Conservation (phyloP, 148 eudicot species). For the Vaccinium myrtillus region DNA sequence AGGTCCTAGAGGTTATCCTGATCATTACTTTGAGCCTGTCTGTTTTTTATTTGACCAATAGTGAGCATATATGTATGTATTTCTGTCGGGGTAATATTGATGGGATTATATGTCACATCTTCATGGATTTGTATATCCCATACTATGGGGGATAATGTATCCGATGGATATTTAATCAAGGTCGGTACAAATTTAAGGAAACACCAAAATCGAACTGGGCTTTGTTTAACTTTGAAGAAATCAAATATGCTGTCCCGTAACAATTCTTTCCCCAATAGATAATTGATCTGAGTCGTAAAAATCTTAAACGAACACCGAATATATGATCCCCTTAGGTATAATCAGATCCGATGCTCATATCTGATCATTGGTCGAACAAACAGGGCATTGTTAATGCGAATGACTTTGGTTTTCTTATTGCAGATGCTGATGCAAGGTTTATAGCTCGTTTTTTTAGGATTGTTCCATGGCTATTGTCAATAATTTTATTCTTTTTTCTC, state of each 20-base stretch:
- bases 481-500: neutral
- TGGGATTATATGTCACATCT: neutral
- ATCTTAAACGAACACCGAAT: neutral
- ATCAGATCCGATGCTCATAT: neutral
- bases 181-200: neutral
- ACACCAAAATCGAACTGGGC: neutral
- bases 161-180: neutral
- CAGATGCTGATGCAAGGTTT: neutral
- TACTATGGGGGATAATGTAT: neutral
- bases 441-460: neutral
- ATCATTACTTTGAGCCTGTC: neutral
- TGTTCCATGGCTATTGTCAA: neutral
- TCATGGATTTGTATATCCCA: neutral
- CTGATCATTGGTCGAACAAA: neutral
- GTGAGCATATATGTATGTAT: neutral
- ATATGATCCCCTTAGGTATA: neutral
- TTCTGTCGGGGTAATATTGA: neutral
- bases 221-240: neutral
- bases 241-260: neutral
- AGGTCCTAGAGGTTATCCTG: neutral
- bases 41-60: neutral
- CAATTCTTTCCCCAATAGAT: neutral
- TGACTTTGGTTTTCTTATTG: neutral
- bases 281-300: neutral
- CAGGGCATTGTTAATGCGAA: neutral